Conservation (phyloP, 1,139 yeast genomes). For the Yamadazyma jaroonii region DNA sequence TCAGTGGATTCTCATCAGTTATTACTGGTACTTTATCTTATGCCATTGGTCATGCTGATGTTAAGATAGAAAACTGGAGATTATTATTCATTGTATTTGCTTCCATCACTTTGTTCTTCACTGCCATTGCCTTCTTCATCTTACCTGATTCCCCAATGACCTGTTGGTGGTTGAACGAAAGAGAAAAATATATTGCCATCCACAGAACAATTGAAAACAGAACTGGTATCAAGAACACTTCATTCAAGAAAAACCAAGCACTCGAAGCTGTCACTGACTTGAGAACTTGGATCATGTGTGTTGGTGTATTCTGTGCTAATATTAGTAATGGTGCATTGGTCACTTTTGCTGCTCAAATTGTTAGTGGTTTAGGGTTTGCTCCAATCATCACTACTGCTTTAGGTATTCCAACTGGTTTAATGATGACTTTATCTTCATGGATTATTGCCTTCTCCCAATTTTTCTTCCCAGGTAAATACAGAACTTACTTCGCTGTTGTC, state of each 20-base stretch:
- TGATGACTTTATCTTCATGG: constrained; percentile 13
- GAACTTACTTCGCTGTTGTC: constrained; percentile 14
- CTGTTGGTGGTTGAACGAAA: constrained; percentile 23
- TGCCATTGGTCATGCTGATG: constrained; percentile 14
- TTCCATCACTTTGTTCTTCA: constrained; percentile 25
- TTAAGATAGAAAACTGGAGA: constrained; percentile 31
- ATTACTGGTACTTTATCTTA: constrained; percentile 21
- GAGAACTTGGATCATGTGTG: constrained; percentile 42
- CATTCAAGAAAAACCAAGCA: constrained; percentile 41
- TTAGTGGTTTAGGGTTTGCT: constrained; percentile 28
- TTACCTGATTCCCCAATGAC: constrained; percentile 18
- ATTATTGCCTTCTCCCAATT: constrained; percentile 14
- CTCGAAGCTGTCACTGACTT: constrained; percentile 46
- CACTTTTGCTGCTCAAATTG: constrained; percentile 44
- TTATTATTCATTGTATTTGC: constrained; percentile 39
- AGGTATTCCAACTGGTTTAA: constrained; percentile 51
- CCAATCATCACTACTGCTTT: constrained; percentile 49
- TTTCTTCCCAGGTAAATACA: constrained; percentile 15
- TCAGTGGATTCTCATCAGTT: constrained; percentile 18
- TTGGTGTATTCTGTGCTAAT: constrained; percentile 38
- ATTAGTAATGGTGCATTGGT: constrained; percentile 42
- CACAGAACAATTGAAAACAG: constrained; percentile 18
- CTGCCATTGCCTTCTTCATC: constrained; percentile 21
- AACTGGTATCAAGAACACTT: constrained; percentile 43
- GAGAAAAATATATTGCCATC: constrained; percentile 15